These are phyloP conservation scores for Penicillium italicum DNA, from an alignment of 2,329 filamentous ascomycete species.

Conservation along the genomic window DNA sequence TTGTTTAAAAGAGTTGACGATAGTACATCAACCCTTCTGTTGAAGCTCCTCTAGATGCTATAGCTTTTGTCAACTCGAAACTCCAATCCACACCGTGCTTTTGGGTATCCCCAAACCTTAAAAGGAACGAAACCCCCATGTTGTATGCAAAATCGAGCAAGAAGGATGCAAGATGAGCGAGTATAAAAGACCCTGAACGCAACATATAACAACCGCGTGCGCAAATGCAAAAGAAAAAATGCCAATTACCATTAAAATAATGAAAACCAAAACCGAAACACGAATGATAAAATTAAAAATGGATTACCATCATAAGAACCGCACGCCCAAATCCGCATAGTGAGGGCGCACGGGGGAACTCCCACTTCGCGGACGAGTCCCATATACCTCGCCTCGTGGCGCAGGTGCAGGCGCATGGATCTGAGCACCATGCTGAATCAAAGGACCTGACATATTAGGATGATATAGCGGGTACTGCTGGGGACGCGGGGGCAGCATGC, in stretches of 20 bases:
- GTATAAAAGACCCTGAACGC: neutral
- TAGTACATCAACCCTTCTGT: neutral
- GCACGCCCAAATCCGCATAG: slow-evolving; percentile 23
- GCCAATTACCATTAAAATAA: neutral
- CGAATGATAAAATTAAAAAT: neutral
- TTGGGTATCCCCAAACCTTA: neutral
- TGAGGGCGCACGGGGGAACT: slow-evolving; percentile 31
- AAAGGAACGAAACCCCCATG: neutral
- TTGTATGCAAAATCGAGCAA: neutral
- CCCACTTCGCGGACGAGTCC: slow-evolving; percentile 29
- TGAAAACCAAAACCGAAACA: neutral
- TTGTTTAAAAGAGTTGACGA: neutral
- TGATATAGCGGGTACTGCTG: slow-evolving; percentile 28
- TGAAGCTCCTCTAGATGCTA: neutral
- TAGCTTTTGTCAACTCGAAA: neutral
- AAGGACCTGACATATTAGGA: slow-evolving; percentile 28
- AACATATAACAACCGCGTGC: neutral
- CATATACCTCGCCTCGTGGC: slow-evolving; percentile 12
- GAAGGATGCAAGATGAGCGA: neutral
- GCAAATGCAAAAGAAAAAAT: neutral
- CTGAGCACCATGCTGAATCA: slow-evolving; percentile 24
- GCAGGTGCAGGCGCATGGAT: slow-evolving; percentile 14
- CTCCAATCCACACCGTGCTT: neutral
- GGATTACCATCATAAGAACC: neutral
- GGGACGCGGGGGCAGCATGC: slow-evolving; percentile 16